Evolutionary conservation across 371 early-diverging fungal species (phyloP), one percentile per base, ranked within the genome.

Genomic region (Cokeromyces recurvatus): DNA sequence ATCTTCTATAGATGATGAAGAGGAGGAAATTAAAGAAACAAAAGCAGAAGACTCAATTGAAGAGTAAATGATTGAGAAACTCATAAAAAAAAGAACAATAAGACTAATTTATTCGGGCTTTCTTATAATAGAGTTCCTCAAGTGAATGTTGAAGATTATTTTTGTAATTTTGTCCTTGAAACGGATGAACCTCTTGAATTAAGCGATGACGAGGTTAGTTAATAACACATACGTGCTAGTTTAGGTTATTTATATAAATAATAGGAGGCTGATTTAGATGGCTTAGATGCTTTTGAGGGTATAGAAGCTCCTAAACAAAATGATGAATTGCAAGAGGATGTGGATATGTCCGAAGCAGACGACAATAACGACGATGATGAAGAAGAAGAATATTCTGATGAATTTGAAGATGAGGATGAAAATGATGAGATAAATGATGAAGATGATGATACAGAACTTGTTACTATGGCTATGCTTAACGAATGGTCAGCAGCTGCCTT

Each of bases 131-230:
- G 38, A 19, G 8, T 34, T 11, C 46, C 55, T 17, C 43, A 61
- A 51, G 45, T 56, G 9, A 64, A 64, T 36, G 45, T 55, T 6
- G 64, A 57, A 34, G 64, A 71, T 20, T 74, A 62, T 46, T 68
- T 74, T 39, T 58, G 62, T 20, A 63, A 62, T 38, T 74, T 64
- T 48, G 44, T 54, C 23, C 55, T 74, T 23, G 64, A 63, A 16
- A 31, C 53, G 4, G 71, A 70, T 31, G 74, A 74, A 36, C 32
- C 54, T 1, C 50, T 74, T 21, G 74, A 74, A 38, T 57, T 74
- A 32, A 59, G 53, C 11, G 65, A 68, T 16, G 74, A 74, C 48
- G 64, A 68, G 46, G 66, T 60, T 52, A 45, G 22, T 19, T 14
- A 5, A 7, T 17, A 24, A 38, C 10, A 21, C 0, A 12, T 15